phyloP scores from a whole-genome alignment of 768 basidiomycete species.

The Termitomyces sp. region DNA sequence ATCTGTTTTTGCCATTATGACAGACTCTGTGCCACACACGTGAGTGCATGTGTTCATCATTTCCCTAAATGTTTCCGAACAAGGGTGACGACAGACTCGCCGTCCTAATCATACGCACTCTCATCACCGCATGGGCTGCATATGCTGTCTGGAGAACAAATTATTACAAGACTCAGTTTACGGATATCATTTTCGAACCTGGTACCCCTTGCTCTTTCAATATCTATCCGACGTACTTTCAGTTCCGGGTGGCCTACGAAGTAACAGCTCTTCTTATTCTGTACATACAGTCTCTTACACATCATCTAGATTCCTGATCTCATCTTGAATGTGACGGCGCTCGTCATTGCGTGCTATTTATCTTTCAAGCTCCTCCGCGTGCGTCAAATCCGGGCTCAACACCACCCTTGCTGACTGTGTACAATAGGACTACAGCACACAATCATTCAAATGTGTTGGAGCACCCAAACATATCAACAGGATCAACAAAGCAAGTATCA shows the following conservation, averaged over 20 bases:
- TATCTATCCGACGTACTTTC: constrained; percentile 40
- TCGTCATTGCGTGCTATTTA: constrained; percentile 35
- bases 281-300: not conserved
- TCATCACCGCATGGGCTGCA: constrained; percentile 44
- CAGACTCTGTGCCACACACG: constrained; percentile 52
- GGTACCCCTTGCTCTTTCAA: constrained; percentile 45
- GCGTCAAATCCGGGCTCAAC: not conserved
- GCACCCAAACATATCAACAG: constrained; percentile 44
- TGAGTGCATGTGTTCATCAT: constrained; percentile 17
- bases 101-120: constrained; percentile 38
- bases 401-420: not conserved
- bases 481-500: constrained; percentile 39
- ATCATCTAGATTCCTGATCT: constrained; percentile 41
- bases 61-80: not conserved
- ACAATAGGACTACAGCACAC: constrained; percentile 35
- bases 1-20: constrained; percentile 42
- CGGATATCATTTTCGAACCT: constrained; percentile 28
- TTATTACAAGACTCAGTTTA: constrained; percentile 26
- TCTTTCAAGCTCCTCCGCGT: constrained; percentile 44
- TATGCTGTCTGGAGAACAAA: constrained; percentile 46
- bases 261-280: constrained; percentile 20
- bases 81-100: constrained; percentile 12
- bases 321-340: constrained; percentile 36
- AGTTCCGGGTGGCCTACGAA: constrained; percentile 33
- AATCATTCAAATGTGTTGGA: constrained; percentile 48